phyloP scores from a whole-genome alignment of 306 rosid genomes.

The Citrullus colocynthis region DNA sequence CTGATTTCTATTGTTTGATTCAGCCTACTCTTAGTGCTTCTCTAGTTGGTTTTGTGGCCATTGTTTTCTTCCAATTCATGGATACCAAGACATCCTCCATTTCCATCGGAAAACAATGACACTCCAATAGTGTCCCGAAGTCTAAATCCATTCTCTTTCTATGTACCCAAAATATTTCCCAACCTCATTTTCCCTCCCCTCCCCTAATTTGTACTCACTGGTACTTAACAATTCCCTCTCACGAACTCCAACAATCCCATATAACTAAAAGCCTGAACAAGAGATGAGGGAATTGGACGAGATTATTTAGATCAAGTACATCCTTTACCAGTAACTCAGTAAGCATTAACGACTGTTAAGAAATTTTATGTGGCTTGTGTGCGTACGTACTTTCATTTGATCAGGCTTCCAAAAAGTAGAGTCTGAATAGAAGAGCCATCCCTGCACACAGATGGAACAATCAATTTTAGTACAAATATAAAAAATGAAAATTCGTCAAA shows the following conservation, averaged over 20 bases:
- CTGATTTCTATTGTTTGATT: background rate
- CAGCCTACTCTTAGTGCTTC: background rate
- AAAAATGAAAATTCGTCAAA: background rate
- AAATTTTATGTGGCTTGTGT: background rate
- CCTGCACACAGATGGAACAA: slow-evolving; percentile 32
- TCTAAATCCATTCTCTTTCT: background rate
- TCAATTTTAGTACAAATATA: background rate
- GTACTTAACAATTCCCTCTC: background rate
- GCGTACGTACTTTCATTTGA: slow-evolving; percentile 64
- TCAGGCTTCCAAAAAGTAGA: slow-evolving; percentile 86
- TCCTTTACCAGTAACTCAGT: background rate
- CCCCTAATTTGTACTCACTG: background rate
- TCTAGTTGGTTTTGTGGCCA: background rate
- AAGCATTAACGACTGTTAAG: background rate
- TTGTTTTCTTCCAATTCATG: background rate
- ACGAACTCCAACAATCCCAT: background rate
- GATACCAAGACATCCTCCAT: background rate
- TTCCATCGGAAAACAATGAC: background rate
- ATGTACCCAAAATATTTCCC: background rate
- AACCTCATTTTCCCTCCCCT: background rate
- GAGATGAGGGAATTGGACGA: background rate
- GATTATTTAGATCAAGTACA: background rate
- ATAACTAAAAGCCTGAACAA: background rate
- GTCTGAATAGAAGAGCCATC: slow-evolving; percentile 93
- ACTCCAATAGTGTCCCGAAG: background rate